phyloP scores from a whole-genome alignment of 1,139 yeast species.

The Protomyces arabidopsidicola region DNA sequence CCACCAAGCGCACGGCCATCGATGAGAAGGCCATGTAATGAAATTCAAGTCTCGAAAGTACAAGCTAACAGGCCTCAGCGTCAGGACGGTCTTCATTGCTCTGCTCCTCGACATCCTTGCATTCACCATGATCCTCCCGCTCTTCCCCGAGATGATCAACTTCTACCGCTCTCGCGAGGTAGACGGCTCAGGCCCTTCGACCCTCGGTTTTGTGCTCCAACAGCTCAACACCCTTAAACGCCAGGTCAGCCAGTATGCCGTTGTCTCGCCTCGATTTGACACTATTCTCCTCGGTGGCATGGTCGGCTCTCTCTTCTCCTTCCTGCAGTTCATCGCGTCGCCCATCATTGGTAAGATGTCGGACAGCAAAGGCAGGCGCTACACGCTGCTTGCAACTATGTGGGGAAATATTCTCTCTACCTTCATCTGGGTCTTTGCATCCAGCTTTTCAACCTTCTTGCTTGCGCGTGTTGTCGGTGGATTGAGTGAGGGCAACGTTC shows the following conservation, averaged over 20 bases:
- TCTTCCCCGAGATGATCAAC: conserved; percentile 27
- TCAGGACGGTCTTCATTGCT: conserved; percentile 23
- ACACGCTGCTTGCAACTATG: conserved; percentile 22
- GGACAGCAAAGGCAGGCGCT: conserved; percentile 17
- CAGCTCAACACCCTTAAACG: conserved; percentile 18
- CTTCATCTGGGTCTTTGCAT: conserved; percentile 28
- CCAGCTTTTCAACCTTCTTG: conserved; percentile 20
- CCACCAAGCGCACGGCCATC: neutral
- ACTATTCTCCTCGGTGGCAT: conserved; percentile 26
- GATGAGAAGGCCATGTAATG: conserved; percentile 14
- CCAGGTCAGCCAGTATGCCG: conserved; percentile 15
- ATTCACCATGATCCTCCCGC: conserved; percentile 26
- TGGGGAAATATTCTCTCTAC: conserved; percentile 26
- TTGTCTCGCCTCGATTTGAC: conserved; percentile 21
- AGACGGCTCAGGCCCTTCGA: conserved; percentile 11
- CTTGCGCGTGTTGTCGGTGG: conserved; percentile 26
- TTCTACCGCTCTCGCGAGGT: conserved; percentile 22
- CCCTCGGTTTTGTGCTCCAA: conserved; percentile 10
- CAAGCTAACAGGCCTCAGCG: neutral
- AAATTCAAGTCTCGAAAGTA: neutral
- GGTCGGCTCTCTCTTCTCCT: conserved; percentile 26
- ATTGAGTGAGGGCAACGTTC: conserved; percentile 27
- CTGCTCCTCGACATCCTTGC: conserved; percentile 23
- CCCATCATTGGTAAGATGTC: conserved; percentile 23
- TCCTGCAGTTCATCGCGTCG: conserved; percentile 25